Evolutionary conservation across 2,329 filamentous ascomycete genomes (phyloP).

Genomic region (Aspergillus alliaceus): DNA sequence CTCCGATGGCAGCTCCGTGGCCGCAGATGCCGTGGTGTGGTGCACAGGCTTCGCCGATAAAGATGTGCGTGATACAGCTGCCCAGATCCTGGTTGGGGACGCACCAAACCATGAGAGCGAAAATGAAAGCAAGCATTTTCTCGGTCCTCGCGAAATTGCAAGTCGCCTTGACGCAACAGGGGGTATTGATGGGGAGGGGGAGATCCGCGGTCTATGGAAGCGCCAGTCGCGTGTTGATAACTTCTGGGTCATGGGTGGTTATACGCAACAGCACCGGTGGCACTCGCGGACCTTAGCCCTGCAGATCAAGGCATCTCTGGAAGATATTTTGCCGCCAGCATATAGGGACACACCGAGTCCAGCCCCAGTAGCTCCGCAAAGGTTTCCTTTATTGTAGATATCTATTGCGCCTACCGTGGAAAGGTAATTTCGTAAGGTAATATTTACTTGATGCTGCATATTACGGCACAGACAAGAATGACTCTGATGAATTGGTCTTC

Average conservation of each 20-base stretch:
- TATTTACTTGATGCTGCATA: no score
- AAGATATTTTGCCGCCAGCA: slow-evolving; percentile 34
- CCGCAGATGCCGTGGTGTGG: slow-evolving; percentile 43
- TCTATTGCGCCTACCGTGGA: no score
- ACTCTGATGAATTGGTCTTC: no score
- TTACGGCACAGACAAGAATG: no score
- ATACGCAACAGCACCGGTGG: slow-evolving; percentile 42
- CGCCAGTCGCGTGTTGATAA: slow-evolving; percentile 27
- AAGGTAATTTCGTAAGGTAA: no score
- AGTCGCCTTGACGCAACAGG: slow-evolving; percentile 42
- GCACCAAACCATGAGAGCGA: neutral
- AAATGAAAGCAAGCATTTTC: neutral
- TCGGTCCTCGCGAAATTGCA: slow-evolving; percentile 37
- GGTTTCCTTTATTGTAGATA: neutral
- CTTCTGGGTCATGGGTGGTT: slow-evolving; percentile 49
- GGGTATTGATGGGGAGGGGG: slow-evolving; percentile 46
- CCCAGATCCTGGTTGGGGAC: slow-evolving; percentile 28
- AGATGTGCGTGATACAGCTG: slow-evolving; percentile 28
- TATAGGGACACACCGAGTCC: slow-evolving; percentile 23
- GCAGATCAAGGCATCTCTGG: slow-evolving; percentile 44
- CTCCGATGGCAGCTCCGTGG: slow-evolving; percentile 34
- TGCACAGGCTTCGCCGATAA: slow-evolving; percentile 43
- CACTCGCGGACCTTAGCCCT: slow-evolving; percentile 47
- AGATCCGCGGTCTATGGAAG: slow-evolving; percentile 45
- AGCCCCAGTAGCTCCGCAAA: neutral